These are phyloP conservation scores for Xylaria arbuscula DNA, from an alignment of 2,329 filamentous ascomycete species.

Conservation along the genomic window DNA sequence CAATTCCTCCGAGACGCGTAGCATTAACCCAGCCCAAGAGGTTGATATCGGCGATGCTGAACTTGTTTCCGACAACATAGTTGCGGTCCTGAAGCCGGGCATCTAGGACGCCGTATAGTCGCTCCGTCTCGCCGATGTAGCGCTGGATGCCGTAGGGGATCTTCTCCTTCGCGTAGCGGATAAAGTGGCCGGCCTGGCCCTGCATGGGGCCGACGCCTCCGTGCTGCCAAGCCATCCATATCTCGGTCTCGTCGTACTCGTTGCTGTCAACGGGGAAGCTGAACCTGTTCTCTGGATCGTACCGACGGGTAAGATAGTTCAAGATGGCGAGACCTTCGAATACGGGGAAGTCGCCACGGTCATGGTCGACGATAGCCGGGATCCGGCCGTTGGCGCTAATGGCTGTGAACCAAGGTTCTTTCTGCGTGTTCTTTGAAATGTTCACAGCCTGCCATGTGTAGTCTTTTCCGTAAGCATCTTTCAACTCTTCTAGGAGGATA, in stretches of 20 bases:
- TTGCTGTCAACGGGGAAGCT: slow-evolving; percentile 62
- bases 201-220: slow-evolving; percentile 78
- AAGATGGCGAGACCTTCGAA: slow-evolving; percentile 83
- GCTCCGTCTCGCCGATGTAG: slow-evolving; percentile 79
- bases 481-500: slow-evolving; percentile 73
- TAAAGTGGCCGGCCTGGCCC: slow-evolving; percentile 81
- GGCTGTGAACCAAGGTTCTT: slow-evolving; percentile 73
- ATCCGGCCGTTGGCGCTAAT: slow-evolving; percentile 68
- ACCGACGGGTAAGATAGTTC: slow-evolving; percentile 77
- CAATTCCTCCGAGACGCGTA: slow-evolving; percentile 69
- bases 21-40: slow-evolving; percentile 75
- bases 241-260: slow-evolving; percentile 59
- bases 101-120: slow-evolving; percentile 79
- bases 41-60: slow-evolving; percentile 77
- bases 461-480: slow-evolving; percentile 69
- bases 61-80: slow-evolving; percentile 69
- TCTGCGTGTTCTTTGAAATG: slow-evolving; percentile 72
- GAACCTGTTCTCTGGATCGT: slow-evolving; percentile 75
- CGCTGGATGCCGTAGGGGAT: slow-evolving; percentile 78
- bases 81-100: slow-evolving; percentile 66
- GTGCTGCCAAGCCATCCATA: slow-evolving; percentile 78
- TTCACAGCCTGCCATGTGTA: slow-evolving; percentile 70
- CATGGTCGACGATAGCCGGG: slow-evolving; percentile 71
- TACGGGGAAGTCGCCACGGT: slow-evolving; percentile 69
- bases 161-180: slow-evolving; percentile 72